These are phyloP conservation scores for Epicoccum nigrum DNA, from an alignment of 2,329 filamentous ascomycete species.

Conservation along the genomic window DNA sequence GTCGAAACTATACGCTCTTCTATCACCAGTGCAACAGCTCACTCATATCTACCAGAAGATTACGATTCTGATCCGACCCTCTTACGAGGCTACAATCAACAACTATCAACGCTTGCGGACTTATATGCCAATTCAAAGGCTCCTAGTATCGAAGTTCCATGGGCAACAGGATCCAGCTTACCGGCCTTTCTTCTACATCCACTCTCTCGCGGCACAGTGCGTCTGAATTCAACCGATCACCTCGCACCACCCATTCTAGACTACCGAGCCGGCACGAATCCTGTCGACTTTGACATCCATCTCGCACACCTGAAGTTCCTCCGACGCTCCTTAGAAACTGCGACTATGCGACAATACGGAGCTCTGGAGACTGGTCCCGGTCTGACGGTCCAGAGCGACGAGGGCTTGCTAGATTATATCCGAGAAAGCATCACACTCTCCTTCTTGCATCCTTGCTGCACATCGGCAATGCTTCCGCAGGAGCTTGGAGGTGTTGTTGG, in stretches of 20 bases:
- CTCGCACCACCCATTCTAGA: not conserved
- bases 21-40: not conserved
- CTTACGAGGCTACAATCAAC: not conserved
- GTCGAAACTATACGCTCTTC: not conserved
- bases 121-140: not conserved
- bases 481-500: not conserved
- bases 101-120: not conserved
- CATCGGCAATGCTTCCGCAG: not conserved
- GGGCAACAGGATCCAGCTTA: not conserved
- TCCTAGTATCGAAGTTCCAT: not conserved
- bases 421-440: not conserved
- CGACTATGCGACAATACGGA: not conserved
- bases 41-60: not conserved
- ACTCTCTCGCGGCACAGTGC: not conserved
- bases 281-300: not conserved
- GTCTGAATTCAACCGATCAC: not conserved
- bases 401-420: not conserved
- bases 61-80: not conserved
- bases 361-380: not conserved
- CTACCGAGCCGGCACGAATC: not conserved
- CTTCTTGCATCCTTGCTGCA: not conserved
- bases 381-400: not conserved
- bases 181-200: not conserved
- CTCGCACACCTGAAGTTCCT: not conserved
- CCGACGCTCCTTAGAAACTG: not conserved